These are phyloP conservation scores for Eutypa lata DNA, from an alignment of 2,329 filamentous ascomycete genomes.

Conservation along the genomic window DNA sequence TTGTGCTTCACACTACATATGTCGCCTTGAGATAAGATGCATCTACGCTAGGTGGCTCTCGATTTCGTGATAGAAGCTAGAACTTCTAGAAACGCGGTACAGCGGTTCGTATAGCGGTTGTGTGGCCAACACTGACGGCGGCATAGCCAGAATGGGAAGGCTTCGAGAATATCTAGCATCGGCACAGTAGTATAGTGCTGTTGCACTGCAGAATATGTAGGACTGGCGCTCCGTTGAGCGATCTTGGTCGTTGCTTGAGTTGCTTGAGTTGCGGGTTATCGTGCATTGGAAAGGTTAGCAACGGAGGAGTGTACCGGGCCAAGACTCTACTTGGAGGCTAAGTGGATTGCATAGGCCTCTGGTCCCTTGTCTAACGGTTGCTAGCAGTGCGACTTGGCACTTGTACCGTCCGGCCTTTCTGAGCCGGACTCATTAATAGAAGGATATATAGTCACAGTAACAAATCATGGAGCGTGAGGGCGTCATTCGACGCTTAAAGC, in stretches of 20 bases:
- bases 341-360: not conserved
- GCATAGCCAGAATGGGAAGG: conserved; percentile 24
- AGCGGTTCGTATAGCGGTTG: not conserved
- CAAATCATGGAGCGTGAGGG: too few relatives aligned
- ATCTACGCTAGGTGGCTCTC: not conserved
- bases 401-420: not conserved
- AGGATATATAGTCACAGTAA: too few relatives aligned
- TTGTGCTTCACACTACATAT: not conserved
- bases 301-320: not conserved
- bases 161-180: conserved; percentile 25
- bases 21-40: not conserved
- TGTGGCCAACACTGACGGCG: conserved; percentile 22
- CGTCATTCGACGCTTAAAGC: too few relatives aligned
- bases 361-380: not conserved
- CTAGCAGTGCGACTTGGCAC: not conserved
- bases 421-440: not conserved
- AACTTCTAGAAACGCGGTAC: not conserved
- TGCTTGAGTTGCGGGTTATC: conserved; percentile 6
- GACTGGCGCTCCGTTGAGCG: conserved; percentile 9
- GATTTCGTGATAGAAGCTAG: not conserved
- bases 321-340: not conserved
- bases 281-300: not conserved
- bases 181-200: conserved; percentile 22
- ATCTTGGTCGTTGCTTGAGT: conserved; percentile 17
- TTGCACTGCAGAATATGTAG: conserved; percentile 19